Percentiles rank a stretch among this genome's conserved stretches.
phyloP scores from a whole-genome alignment of 805 yeast genomes.

The Middelhovenomyces tepae region DNA sequence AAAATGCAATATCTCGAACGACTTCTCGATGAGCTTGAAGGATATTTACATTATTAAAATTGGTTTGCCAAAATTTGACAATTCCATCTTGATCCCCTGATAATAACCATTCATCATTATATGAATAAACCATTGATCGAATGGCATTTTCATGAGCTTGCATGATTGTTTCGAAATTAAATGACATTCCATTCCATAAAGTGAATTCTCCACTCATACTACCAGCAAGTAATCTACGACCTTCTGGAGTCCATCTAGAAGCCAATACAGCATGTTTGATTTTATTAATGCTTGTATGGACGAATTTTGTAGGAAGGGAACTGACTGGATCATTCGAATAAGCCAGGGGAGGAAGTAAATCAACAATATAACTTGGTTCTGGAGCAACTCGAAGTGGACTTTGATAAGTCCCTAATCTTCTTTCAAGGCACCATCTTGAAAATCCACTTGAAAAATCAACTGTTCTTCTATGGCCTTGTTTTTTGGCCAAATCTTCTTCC shows the following conservation, averaged over 20 bases:
- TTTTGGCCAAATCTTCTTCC: conserved; percentile 15
- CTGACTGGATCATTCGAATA: conserved; percentile 43
- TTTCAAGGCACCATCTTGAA: conserved; percentile 50
- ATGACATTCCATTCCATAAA: conserved; percentile 91
- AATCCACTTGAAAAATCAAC: conserved; percentile 71
- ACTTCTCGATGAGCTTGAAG: conserved; percentile 70
- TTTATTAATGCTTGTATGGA: conserved; percentile 84
- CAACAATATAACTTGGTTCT: conserved; percentile 53
- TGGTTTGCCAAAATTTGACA: conserved; percentile 95
- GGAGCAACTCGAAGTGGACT: conserved; percentile 41
- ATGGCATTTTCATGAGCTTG: conserved; percentile 96
- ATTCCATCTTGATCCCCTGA: conserved; percentile 91
- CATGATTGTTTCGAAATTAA: conserved; percentile 94
- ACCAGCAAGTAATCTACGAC: conserved; percentile 80
- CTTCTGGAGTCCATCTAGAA: conserved; percentile 96
- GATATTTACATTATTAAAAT: conserved; percentile 86
- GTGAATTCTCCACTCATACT: conserved; percentile 94
- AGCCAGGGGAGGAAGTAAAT: conserved; percentile 55
- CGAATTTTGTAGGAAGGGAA: conserved; percentile 65
- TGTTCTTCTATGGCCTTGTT: conserved; percentile 46
- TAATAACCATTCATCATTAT: conserved; percentile 87
- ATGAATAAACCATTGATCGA: conserved; percentile 69
- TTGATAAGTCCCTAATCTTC: conserved; percentile 29
- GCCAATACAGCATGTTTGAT: conserved; percentile 85
- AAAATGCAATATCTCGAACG: conserved; percentile 77